Evolutionary conservation across 2,329 filamentous ascomycete species (phyloP), one percentile per base, ranked within the genome.

Genomic region (Fusarium compactum): DNA sequence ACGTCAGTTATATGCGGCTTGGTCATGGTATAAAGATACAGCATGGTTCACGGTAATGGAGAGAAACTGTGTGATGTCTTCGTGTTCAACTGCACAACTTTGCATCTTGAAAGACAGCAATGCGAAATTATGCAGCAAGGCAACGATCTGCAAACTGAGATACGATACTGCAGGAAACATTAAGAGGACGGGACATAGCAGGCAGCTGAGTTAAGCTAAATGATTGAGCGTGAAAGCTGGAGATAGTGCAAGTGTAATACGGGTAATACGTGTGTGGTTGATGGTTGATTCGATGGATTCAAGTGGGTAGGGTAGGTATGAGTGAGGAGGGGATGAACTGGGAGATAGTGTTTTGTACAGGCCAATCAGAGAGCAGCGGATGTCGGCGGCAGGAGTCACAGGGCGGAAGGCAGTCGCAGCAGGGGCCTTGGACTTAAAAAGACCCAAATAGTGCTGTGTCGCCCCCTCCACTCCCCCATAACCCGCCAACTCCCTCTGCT

Each of bases 391-490:
- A 67, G 63, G 67, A 70, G 70, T 68, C 61, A 71, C 62, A 65
- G 71, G 68, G 56, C 52, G 54, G 62, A 56, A 69, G 59, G 62
- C 57, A 55, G 51, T 70, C 63, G 57, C 60, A 57, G 61, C 74
- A 76, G 74, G 73, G 72, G 69, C 63, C 53, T 77, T 74, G 78
- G 77, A 74, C 81, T 85, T 86, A 86, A 87, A 85, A 85, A 83
- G 81, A 82, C 80, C 85, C 85, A 87, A 86, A 87, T 85, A 86
- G 82, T 81, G 79, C 80, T 80, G 77, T 76, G 77, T 79, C 81
- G 82, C 85, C 83, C 84, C 59, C 44, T 58, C 59, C 77, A 61
- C 83, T 82, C 78, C 77, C 44, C 77, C 66, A 51, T 58, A 77
- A 72, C 66, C 71, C 69, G 73, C 68, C 70, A 65, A 74, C 74